Conservation (phyloP, 2,329 filamentous ascomycete genomes). For the Calonectria naviculata region DNA sequence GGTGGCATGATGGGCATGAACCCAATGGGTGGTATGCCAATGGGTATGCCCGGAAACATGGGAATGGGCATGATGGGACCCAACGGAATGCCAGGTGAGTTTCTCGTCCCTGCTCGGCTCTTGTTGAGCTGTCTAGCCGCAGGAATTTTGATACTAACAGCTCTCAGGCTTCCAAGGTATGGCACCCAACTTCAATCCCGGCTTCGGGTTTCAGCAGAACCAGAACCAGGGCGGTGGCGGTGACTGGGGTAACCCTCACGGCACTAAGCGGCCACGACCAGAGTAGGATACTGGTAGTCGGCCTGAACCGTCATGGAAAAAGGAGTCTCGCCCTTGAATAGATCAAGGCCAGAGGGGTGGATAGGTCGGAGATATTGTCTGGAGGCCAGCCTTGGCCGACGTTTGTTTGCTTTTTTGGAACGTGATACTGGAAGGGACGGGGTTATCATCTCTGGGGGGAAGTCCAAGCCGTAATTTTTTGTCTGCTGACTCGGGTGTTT, state of each 20-base stretch:
- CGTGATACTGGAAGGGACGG: background rate
- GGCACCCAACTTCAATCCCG: conserved; percentile 77
- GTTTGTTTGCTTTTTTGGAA: conserved; percentile 5
- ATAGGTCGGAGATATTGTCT: background rate
- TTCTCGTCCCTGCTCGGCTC: background rate
- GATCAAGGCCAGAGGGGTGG: background rate
- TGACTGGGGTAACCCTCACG: conserved; percentile 84
- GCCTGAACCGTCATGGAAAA: background rate
- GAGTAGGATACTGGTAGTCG: conserved; percentile 58
- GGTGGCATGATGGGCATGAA: conserved; percentile 64
- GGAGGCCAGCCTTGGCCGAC: background rate
- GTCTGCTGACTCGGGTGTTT: conserved; percentile 1
- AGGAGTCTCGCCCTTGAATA: background rate
- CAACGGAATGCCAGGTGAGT: conserved; percentile 51
- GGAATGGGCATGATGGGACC: conserved; percentile 68
- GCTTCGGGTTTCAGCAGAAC: conserved; percentile 68
- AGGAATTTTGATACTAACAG: conserved; percentile 32
- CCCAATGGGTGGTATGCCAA: conserved; percentile 60
- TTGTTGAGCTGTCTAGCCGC: background rate
- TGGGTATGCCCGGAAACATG: conserved; percentile 69
- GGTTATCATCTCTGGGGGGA: background rate
- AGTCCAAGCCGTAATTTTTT: background rate
- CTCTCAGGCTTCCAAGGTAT: conserved; percentile 72
- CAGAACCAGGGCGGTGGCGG: conserved; percentile 59
- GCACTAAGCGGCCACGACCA: conserved; percentile 81